Conservation (phyloP, 257 asterid genomes). For the Jaltomata sinuosa region DNA sequence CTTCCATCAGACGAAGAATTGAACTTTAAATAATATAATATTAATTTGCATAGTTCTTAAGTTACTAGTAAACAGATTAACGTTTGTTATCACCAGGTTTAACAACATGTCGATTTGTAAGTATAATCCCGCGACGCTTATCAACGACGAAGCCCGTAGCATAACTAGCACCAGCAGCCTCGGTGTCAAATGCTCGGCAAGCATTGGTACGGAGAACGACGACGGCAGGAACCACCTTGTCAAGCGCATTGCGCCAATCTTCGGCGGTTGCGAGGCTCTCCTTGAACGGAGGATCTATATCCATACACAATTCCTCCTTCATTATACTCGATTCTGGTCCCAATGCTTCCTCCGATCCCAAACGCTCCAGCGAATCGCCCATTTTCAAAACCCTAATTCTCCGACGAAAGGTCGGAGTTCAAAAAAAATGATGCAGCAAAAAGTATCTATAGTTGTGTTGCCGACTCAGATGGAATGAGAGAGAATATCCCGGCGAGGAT, state of each 20-base stretch:
- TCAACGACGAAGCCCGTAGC: conserved; percentile 94
- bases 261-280: conserved; percentile 69
- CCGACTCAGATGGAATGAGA: not conserved
- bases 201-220: conserved; percentile 94
- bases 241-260: conserved; percentile 89
- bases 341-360: conserved; percentile 35
- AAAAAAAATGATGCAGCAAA: not conserved
- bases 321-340: conserved; percentile 74
- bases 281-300: conserved; percentile 77
- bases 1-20: not conserved
- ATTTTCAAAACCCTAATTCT: not conserved
- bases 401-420: not conserved
- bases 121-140: conserved; percentile 85
- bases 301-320: conserved; percentile 86
- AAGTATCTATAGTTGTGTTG: not conserved
- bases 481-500: not conserved
- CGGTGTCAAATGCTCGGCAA: conserved; percentile 91
- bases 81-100: conserved; percentile 55
- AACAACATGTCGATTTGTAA: conserved; percentile 92
- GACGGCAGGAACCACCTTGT: conserved; percentile 87
- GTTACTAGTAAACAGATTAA: not conserved
- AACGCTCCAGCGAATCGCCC: not conserved
- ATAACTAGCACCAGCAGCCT: conserved; percentile 84
- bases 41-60: not conserved
- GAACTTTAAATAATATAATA: not conserved